Percentiles rank a stretch among this genome's conserved stretches.
phyloP scores from a whole-genome alignment of 176 grass and related monocot genomes.

The Musa troglodytarum region DNA sequence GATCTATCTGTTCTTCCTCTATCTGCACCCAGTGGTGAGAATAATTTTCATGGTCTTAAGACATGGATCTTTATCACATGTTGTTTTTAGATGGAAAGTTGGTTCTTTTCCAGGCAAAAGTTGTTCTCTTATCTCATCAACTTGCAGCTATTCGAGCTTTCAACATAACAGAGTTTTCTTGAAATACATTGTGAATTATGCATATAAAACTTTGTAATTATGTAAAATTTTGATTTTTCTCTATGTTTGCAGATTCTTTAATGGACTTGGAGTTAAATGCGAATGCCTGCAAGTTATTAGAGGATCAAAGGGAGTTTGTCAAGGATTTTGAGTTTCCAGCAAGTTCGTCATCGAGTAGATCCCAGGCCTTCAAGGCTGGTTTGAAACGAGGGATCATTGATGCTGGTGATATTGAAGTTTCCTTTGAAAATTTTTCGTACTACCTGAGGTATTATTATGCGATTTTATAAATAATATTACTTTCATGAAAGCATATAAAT shows the following conservation, averaged over 20 bases:
- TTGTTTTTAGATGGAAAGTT: conserved; percentile 1
- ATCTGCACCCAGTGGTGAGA: conserved; percentile 54
- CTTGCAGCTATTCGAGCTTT: too few relatives aligned
- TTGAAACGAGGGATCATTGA: conserved; percentile 61
- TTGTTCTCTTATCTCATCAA: too few relatives aligned
- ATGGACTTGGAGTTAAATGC: conserved; percentile 50
- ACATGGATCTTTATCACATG: conserved; percentile 7
- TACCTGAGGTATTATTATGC: conserved; percentile 57
- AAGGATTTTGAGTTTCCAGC: conserved; percentile 29
- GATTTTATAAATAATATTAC: not conserved
- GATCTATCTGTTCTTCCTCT: conserved; percentile 45
- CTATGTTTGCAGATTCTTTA: conserved; percentile 29
- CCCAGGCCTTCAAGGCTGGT: conserved; percentile 60
- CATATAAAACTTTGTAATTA: conserved; percentile 7
- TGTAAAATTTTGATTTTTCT: not conserved
- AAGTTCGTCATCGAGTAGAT: conserved; percentile 30
- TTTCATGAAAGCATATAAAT: not conserved
- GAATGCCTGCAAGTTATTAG: conserved; percentile 54
- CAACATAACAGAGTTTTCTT: too few relatives aligned
- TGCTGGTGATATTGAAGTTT: conserved; percentile 53
- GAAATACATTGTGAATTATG: not conserved
- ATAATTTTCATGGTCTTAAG: conserved; percentile 12
- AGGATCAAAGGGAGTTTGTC: conserved; percentile 34
- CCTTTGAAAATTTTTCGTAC: conserved; percentile 83
- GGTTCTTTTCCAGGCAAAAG: not conserved